A percentile compares a stretch with the other conserved stretches of the same genome.
Evolutionary conservation across 352 stramenopile species (phyloP).

Genomic region (Globisporangium ultimum): DNA sequence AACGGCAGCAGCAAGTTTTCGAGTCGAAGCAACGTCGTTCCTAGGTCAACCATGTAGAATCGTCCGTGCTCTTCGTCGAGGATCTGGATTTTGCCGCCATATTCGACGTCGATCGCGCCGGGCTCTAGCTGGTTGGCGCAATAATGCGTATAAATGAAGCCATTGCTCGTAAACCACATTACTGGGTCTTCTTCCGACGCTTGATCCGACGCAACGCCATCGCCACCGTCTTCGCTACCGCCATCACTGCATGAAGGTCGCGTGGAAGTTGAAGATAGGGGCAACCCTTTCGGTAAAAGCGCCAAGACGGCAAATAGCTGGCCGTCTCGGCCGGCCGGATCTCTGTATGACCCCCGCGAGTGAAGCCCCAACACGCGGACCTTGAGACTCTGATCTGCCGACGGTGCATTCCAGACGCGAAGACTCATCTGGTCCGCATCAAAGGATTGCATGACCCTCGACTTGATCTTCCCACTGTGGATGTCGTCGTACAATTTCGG

Average conservation of each 20-base stretch:
- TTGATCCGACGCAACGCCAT: too few relatives aligned
- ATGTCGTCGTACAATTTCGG: conserved; percentile 1
- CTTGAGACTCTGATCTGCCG: background rate
- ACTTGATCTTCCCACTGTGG: background rate
- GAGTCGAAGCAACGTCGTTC: conserved; percentile 1
- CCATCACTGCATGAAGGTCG: too few relatives aligned
- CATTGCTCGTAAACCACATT: conserved; percentile 1
- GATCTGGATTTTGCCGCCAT: conserved; percentile 1
- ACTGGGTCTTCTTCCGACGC: background rate
- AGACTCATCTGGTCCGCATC: conserved; percentile 1
- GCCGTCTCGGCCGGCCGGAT: too few relatives aligned
- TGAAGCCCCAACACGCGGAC: too few relatives aligned
- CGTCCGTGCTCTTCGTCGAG: conserved; percentile 7
- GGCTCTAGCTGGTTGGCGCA: background rate
- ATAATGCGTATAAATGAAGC: background rate
- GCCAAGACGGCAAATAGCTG: too few relatives aligned
- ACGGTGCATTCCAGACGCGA: background rate
- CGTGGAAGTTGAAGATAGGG: too few relatives aligned
- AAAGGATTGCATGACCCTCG: background rate
- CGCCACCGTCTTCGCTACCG: too few relatives aligned
- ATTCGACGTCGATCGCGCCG: conserved; percentile 3
- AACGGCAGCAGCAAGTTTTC: conserved; percentile 8
- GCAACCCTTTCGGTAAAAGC: too few relatives aligned
- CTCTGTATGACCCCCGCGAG: too few relatives aligned
- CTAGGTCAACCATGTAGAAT: conserved; percentile 11